Evolutionary conservation across 441 rosid genomes (phyloP), one percentile per base, ranked within the genome.

Genomic region (Pelargonium myrrhifolium): DNA sequence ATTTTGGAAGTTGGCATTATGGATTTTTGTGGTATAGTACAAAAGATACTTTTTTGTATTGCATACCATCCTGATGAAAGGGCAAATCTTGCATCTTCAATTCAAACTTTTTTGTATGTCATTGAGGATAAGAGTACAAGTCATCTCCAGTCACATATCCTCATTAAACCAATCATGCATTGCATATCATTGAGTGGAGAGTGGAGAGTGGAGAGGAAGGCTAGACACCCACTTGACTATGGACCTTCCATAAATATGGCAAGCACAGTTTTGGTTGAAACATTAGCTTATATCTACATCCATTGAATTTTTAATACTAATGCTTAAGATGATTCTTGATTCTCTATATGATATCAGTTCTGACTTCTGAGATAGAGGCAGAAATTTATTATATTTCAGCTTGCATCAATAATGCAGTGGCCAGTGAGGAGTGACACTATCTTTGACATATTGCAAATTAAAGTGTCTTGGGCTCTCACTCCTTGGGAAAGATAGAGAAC

Each of bases 401-500:
- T 47, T 39, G 39, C 59, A 21, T 65, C 14, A 63, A 14, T 64
- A 17, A 71, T 67, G 26, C 40, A 69, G 40, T 7, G 65, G 39
- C 12, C 71, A 63, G 39, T 55, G 69, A 68, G 62, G 65, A 75
- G 76, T 53, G 69, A 42, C 61, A 68, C 45, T 43, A 47, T 51
- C 70, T 61, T 68, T 69, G 68, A 66, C 64, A 40, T 68, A 59
- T 59, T 59, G 62, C 62, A 22, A 59, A 22, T 14, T 24, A 68
- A 81, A 76, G 77, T 73, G 42, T 72, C 74, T 68, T 78, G 74
- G 71, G 37, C 56, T 45, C 31, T 9, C 55, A 51, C 45, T 61
- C 45, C 3, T 11, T 4, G 21, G 64, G 42, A 77, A 75, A 74
- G 80, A 70, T 61, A 63, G 42, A 63, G 82, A 79, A 77, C 77